phyloP scores from a whole-genome alignment of 2,329 filamentous ascomycete species.

The Fusarium longipes region DNA sequence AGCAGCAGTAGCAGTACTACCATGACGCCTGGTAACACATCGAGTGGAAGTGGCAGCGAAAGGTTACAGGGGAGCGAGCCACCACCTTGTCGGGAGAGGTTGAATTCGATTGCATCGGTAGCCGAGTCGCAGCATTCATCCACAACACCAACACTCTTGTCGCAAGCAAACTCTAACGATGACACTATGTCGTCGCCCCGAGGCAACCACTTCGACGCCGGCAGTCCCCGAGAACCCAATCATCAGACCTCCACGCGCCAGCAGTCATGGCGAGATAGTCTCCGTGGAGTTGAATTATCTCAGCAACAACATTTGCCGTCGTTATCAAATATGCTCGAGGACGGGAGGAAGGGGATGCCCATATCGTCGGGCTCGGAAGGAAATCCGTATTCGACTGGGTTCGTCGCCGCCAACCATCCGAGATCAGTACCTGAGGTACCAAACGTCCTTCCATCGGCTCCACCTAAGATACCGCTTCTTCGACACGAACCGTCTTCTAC shows the following conservation, averaged over 20 bases:
- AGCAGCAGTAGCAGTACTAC: slow-evolving; percentile 51
- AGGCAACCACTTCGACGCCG: slow-evolving; percentile 51
- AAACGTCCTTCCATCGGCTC: slow-evolving; percentile 46
- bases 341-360: slow-evolving; percentile 42
- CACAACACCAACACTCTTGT: slow-evolving; percentile 50
- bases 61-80: slow-evolving; percentile 61
- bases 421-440: slow-evolving; percentile 44
- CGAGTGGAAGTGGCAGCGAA: slow-evolving; percentile 60
- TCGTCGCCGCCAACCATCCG: slow-evolving; percentile 48
- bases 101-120: slow-evolving; percentile 61
- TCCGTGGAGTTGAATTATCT: slow-evolving; percentile 31
- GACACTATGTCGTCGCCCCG: slow-evolving; percentile 59
- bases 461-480: slow-evolving; percentile 52
- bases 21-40: slow-evolving; percentile 52
- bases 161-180: slow-evolving; percentile 55
- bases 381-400: slow-evolving; percentile 45
- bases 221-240: slow-evolving; percentile 45
- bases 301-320: slow-evolving; percentile 57
- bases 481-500: slow-evolving; percentile 60
- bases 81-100: slow-evolving; percentile 58
- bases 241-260: slow-evolving; percentile 44
- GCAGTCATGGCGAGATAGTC: slow-evolving; percentile 46
- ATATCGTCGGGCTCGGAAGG: slow-evolving; percentile 35
- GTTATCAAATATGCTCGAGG: slow-evolving; percentile 61
- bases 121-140: slow-evolving; percentile 59